A percentile compares a stretch with the other conserved stretches of the same genome.
These are phyloP conservation scores for Bullera alba DNA, from an alignment of 768 basidiomycete genomes.

Conservation along the genomic window DNA sequence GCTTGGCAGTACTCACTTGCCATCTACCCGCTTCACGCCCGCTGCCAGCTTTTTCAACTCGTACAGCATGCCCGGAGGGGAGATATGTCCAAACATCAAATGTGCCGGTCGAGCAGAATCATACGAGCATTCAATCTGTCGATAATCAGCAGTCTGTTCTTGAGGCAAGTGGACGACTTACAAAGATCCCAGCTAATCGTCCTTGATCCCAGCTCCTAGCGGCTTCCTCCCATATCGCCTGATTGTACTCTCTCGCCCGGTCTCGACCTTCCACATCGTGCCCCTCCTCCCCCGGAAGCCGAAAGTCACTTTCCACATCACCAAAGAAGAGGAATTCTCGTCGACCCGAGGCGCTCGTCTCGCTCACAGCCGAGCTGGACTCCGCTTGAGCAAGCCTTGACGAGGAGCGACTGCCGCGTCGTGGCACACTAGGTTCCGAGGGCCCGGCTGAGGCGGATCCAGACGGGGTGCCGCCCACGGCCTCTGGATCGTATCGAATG, in stretches of 20 bases:
- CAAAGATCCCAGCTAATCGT: constrained; percentile 70
- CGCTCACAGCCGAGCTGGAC: neutral
- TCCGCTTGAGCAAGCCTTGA: neutral
- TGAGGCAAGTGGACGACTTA: constrained; percentile 48
- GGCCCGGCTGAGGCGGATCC: neutral
- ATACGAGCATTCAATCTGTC: constrained; percentile 72
- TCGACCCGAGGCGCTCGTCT: neutral
- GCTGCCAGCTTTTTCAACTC: constrained; percentile 57
- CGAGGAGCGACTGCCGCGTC: neutral
- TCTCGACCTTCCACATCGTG: constrained; percentile 7
- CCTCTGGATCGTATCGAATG: constrained; percentile 54
- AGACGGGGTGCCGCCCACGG: neutral
- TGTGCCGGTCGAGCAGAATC: constrained; percentile 63
- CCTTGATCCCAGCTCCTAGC: constrained; percentile 62
- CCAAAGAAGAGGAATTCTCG: constrained; percentile 87
- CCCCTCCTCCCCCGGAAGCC: constrained; percentile 4
- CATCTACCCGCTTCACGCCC: constrained; percentile 28
- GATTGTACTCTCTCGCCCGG: constrained; percentile 49
- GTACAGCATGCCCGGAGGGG: constrained; percentile 66
- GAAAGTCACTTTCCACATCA: constrained; percentile 65
- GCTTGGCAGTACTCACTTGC: neutral
- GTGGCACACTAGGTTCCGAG: neutral
- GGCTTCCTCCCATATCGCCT: constrained; percentile 71
- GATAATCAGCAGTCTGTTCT: neutral
- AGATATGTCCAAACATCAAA: constrained; percentile 76